Evolutionary conservation across 257 asterid genomes (phyloP), one percentile per base, ranked within the genome.

Genomic region (Solanum stenotomum): DNA sequence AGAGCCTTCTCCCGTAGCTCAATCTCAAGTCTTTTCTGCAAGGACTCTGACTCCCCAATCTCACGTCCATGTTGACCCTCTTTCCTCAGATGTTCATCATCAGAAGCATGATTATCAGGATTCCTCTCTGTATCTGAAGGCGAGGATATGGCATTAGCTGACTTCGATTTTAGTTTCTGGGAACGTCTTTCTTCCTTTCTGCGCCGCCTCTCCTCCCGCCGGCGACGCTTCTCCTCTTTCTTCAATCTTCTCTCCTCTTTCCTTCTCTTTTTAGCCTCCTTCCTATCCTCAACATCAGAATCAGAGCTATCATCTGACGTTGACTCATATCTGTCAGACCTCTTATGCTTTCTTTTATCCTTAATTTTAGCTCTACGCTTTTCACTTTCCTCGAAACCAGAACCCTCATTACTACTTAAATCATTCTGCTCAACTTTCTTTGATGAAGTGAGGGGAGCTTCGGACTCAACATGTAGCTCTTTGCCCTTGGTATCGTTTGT

Each of bases 1-100:
- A 97, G 96, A 88, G 99, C 99, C 94, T 93, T 97, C 92, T 97
- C 99, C 88, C 99, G 94, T 90, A 97, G 94, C 93, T 94, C 97
- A 84, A 94, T 96, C 95, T 97, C 99, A 81, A 96, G 98, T 94
- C 81, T 94, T 91, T 95, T 94, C 94, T 93, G 96, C 85, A 93
- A 94, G 85, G 95, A 90, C 75, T 89, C 93, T 7, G 93, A 85
- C 71, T 93, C 95, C 84, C 92, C 90, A 78, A 70, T 40, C 87
- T 92, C 89, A 87, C 89, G 88, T 40, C 87, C 84, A 42, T 87
- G 83, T 91, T 16, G 88, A 88, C 29, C 88, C 91, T 61, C 81
- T 88, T 91, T 90, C 89, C 86, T 89, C 89, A 87, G 85, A 90
- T 89, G 91, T 63, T 91, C 98, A 84, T 89, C 96, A 90, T 91